These are phyloP conservation scores for Globisporangium carolinianum DNA, from an alignment of 352 stramenopile species.

Conservation along the genomic window DNA sequence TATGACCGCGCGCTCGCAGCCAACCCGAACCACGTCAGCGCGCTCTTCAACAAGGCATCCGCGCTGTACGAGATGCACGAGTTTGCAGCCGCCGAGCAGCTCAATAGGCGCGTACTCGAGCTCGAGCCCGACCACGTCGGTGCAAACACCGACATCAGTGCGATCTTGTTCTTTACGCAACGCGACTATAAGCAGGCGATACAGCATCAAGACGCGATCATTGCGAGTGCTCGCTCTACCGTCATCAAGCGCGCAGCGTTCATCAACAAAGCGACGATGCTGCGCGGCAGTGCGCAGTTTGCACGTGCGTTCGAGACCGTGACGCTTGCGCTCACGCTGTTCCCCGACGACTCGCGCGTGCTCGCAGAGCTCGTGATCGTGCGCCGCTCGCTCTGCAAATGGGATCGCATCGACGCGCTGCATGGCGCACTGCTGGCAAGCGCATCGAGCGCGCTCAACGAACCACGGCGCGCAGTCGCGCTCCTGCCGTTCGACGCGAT, in stretches of 20 bases:
- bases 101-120: slow-evolving; percentile 33
- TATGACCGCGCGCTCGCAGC: slow-evolving; percentile 48
- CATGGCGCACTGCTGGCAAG: slow-evolving; percentile 32
- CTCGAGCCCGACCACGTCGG: slow-evolving; percentile 31
- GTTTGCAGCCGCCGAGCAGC: slow-evolving; percentile 23
- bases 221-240: slow-evolving; percentile 13
- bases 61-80: slow-evolving; percentile 34
- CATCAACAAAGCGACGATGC: slow-evolving; percentile 72
- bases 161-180: slow-evolving; percentile 12
- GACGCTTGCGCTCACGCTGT: slow-evolving; percentile 11
- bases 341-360: slow-evolving; percentile 23
- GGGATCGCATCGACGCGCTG: slow-evolving; percentile 39
- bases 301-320: slow-evolving; percentile 40
- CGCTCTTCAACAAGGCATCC: slow-evolving; percentile 72
- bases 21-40: slow-evolving; percentile 26
- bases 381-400: slow-evolving; percentile 52
- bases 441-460: slow-evolving; percentile 16
- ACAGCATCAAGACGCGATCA: slow-evolving; percentile 34
- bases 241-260: slow-evolving; percentile 23
- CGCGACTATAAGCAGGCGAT: slow-evolving; percentile 31
- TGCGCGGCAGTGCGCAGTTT: slow-evolving; percentile 37
- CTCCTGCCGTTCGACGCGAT: slow-evolving; percentile 73
- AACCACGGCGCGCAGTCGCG: neutral
- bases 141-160: slow-evolving; percentile 33
- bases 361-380: slow-evolving; percentile 46